Base-by-base conservation (phyloP, 2,329 filamentous ascomycete species). In the Ceratocystis papillata region DNA sequence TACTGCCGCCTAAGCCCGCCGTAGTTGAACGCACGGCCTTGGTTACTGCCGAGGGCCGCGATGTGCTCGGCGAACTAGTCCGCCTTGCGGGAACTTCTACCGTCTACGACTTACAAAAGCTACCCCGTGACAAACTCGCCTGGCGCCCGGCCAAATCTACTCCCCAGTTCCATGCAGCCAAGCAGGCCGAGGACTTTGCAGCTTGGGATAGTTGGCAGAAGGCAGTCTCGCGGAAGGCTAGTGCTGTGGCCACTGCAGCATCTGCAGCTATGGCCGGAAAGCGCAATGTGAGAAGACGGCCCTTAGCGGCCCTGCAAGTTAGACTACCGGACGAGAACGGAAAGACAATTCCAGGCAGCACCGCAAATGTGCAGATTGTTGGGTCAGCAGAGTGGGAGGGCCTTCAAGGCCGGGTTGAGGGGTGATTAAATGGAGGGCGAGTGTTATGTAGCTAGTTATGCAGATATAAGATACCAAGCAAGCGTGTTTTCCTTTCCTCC, bases 101-200 rank as follows among this genome's bases (percentile, higher is more conserved):
- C 68, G 73, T 87, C 8, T 87, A 83, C 70, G 82, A 88, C 70
- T 77, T 89, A n/a, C 76, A 73, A 5, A 72, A 74, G 33, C 73
- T 86, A 69, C 82, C 84, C 1, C 76, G 80, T 72, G 83, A 88
- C 71, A 83, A 80, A 72, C 77, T 86, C 50, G 81, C 81, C 8
- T 90, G 87, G 87, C 80, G 83, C 69, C 86, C 86, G 25, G 82
- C 83, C 25, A 83, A 77, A 71, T 79, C 78, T 48, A 88, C 84
- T 59, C 83, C 86, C 3, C 81, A 84, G 72, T 89, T 85, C 75
- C 83, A 86, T 68, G 84, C 85, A 8, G 85, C 85, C 20, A 81
- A 79, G 73, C 82, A 86, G 73, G 80, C 78, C 67, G 87, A 89
- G 74, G 82, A 88, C 69, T 87, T 83, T 71, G 84, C 81, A 28